These are phyloP conservation scores for Raphanus hybrid DNA, from an alignment of 441 rosid species.

Conservation along the genomic window DNA sequence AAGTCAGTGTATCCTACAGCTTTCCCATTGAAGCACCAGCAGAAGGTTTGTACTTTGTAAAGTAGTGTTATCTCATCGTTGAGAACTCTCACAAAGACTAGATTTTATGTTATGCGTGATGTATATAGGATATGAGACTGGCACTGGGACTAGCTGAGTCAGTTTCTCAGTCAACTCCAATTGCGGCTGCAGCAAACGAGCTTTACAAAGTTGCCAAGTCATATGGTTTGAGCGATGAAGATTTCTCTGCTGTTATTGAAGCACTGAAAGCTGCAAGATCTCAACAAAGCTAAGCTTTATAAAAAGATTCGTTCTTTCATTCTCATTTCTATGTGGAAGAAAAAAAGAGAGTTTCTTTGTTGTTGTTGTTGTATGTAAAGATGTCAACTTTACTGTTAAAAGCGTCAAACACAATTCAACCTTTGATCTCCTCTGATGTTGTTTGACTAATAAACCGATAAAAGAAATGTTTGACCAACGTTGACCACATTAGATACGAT, in stretches of 20 bases:
- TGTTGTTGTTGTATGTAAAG: slow-evolving; percentile 21
- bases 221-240: slow-evolving; percentile 78
- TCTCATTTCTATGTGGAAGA: neutral
- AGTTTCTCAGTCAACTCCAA: slow-evolving; percentile 83
- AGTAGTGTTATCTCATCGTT: slow-evolving; percentile 14
- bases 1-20: slow-evolving; percentile 83
- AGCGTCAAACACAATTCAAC: slow-evolving; percentile 37
- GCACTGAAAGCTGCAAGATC: slow-evolving; percentile 63
- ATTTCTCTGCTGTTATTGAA: slow-evolving; percentile 92
- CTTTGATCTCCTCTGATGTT: slow-evolving; percentile 28
- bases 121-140: slow-evolving; percentile 88
- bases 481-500: neutral
- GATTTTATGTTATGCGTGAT: neutral
- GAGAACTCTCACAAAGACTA: slow-evolving; percentile 18
- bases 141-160: slow-evolving; percentile 91
- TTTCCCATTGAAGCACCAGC: slow-evolving; percentile 94
- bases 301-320: neutral
- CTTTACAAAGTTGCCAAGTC: slow-evolving; percentile 88
- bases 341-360: neutral
- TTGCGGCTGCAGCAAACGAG: slow-evolving; percentile 92
- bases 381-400: slow-evolving; percentile 11
- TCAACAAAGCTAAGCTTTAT: slow-evolving; percentile 15
- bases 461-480: slow-evolving; percentile 28
- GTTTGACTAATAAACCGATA: slow-evolving; percentile 14
- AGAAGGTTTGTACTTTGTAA: slow-evolving; percentile 62